Conservation (phyloP, 1,284 basidiomycete species). For the Trichosporon sp. region DNA sequence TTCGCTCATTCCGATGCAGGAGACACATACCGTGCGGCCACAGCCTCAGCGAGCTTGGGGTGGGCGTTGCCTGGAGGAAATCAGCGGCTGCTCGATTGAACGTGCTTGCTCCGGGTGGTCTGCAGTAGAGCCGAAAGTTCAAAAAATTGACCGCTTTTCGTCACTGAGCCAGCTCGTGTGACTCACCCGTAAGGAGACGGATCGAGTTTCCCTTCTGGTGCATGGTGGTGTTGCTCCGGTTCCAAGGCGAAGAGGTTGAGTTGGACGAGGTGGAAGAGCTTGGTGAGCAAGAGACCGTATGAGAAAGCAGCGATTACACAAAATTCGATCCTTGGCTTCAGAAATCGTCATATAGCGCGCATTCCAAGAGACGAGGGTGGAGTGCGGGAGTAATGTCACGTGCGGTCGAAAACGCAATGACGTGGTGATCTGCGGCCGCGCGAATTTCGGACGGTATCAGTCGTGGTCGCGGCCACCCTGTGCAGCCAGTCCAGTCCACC, state of each 20-base stretch:
- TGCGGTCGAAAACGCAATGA: background rate
- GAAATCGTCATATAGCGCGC: background rate
- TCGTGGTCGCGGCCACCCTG: background rate
- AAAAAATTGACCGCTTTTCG: constrained; percentile 1
- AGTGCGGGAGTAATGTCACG: background rate
- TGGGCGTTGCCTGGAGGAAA: constrained; percentile 80
- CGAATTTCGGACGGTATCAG: constrained; percentile 3
- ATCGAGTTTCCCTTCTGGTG: constrained; percentile 83
- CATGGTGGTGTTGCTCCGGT: constrained; percentile 31
- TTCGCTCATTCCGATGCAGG: background rate
- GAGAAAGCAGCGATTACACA: constrained; percentile 6
- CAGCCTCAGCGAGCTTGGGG: constrained; percentile 88
- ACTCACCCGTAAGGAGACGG: constrained; percentile 80
- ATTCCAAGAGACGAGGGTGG: background rate
- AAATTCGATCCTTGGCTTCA: background rate
- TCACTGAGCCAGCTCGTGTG: background rate
- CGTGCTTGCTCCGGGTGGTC: background rate
- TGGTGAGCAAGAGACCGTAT: constrained; percentile 1
- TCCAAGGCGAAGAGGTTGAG: background rate
- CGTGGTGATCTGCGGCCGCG: background rate
- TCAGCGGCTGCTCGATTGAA: background rate
- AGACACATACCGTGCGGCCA: constrained; percentile 84
- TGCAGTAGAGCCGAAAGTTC: background rate
- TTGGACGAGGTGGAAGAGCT: background rate
- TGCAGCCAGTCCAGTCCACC: background rate